Evolutionary conservation across 768 basidiomycete species (phyloP).

Genomic region (Cyclocybe aegerita): DNA sequence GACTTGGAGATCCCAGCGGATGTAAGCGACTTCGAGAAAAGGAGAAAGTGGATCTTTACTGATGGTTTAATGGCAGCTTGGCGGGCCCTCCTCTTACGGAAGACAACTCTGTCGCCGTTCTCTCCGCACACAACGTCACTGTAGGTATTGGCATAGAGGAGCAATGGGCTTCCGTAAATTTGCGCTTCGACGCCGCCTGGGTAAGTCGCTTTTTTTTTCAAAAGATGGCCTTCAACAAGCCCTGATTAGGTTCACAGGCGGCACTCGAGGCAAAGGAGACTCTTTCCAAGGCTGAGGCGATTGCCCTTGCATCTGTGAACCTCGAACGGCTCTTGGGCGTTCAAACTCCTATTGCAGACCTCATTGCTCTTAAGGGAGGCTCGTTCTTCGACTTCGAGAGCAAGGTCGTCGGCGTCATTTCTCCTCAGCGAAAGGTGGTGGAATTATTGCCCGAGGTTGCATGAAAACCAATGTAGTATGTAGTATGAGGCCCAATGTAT

Average conservation of each 20-base stretch:
- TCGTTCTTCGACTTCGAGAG: slow-evolving; percentile 38
- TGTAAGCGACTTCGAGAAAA: slow-evolving; percentile 36
- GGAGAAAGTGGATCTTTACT: too few relatives aligned
- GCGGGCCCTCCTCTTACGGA: slow-evolving; percentile 44
- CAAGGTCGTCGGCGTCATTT: slow-evolving; percentile 40
- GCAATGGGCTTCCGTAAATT: slow-evolving; percentile 57
- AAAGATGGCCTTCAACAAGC: background rate
- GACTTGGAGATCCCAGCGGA: slow-evolving; percentile 62
- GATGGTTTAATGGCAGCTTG: slow-evolving; percentile 23
- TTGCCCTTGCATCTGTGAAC: slow-evolving; percentile 41
- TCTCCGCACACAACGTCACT: slow-evolving; percentile 66
- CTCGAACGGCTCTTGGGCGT: slow-evolving; percentile 43
- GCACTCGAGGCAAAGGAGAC: slow-evolving; percentile 20
- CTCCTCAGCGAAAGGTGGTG: slow-evolving; percentile 21
- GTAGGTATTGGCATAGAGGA: slow-evolving; percentile 65
- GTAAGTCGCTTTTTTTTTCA: slow-evolving; percentile 33
- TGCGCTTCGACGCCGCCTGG: slow-evolving; percentile 79
- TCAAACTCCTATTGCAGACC: slow-evolving; percentile 29
- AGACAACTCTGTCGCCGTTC: slow-evolving; percentile 52
- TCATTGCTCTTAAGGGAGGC: slow-evolving; percentile 36
- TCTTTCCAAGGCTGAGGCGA: slow-evolving; percentile 30
- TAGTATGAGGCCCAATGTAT: background rate
- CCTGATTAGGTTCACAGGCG: slow-evolving; percentile 8
- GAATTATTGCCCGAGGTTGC: slow-evolving; percentile 16
- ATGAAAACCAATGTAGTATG: background rate